Evolutionary conservation across 805 yeast species (phyloP).

Genomic region (Kazachstania viticola): DNA sequence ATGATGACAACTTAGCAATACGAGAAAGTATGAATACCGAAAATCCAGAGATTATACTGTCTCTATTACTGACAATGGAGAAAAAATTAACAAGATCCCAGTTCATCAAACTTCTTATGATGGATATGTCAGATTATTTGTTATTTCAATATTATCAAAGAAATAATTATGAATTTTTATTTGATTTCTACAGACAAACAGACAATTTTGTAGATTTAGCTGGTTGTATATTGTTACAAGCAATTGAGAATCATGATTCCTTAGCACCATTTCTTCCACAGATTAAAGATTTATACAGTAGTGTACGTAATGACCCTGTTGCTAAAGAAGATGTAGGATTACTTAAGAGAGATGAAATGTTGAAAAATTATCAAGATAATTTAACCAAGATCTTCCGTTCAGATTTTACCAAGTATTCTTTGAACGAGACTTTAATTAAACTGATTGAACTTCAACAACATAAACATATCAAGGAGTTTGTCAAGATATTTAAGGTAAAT

Average conservation of each 20-base stretch:
- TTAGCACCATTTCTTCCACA: slow-evolving; percentile 27
- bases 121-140: slow-evolving; percentile 28
- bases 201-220: slow-evolving; percentile 43
- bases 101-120: slow-evolving; percentile 51
- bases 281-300: slow-evolving; percentile 20
- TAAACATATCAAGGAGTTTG: slow-evolving; percentile 35
- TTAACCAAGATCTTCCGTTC: slow-evolving; percentile 32
- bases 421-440: slow-evolving; percentile 37
- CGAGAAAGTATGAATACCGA: slow-evolving; percentile 51
- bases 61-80: slow-evolving; percentile 35
- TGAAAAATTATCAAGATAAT: slow-evolving; percentile 34
- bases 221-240: slow-evolving; percentile 28
- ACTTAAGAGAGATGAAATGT: slow-evolving; percentile 34
- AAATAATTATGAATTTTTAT: slow-evolving; percentile 30
- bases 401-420: slow-evolving; percentile 32
- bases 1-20: slow-evolving; percentile 60
- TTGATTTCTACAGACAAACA: slow-evolving; percentile 52
- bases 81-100: slow-evolving; percentile 49
- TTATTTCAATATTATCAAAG: slow-evolving; percentile 26
- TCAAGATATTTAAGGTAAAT: slow-evolving; percentile 42
- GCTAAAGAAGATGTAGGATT: slow-evolving; percentile 11
- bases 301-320: slow-evolving; percentile 5
- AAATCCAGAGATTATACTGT: slow-evolving; percentile 45
- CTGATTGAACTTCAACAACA: slow-evolving; percentile 39
- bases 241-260: slow-evolving; percentile 23